A percentile compares a stretch with the other conserved stretches of the same genome.
Conservation (phyloP, 2,329 filamentous ascomycete species). For the Sporothrix sp. region DNA sequence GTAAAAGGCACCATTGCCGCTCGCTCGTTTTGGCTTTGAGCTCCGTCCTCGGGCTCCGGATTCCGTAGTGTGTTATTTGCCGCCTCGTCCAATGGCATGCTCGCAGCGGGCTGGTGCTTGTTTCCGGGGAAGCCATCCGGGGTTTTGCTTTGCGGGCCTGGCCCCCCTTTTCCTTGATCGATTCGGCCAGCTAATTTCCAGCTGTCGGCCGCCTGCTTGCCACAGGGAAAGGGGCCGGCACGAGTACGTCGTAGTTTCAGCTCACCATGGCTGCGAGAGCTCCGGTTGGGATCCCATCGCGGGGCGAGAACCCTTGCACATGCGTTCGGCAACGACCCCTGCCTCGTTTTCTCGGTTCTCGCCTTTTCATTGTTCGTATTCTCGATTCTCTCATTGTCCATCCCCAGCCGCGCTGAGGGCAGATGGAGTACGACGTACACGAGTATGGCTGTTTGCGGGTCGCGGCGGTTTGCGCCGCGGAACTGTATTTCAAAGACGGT, state of each 20-base stretch:
- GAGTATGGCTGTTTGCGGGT: too few relatives aligned
- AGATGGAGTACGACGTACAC: too few relatives aligned
- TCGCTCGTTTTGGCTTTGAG: neutral
- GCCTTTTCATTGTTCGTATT: too few relatives aligned
- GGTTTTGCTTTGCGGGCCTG: neutral
- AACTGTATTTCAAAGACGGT: too few relatives aligned
- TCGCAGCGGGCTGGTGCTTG: neutral
- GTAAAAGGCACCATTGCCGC: neutral
- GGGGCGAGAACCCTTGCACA: too few relatives aligned
- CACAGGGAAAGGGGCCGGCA: neutral
- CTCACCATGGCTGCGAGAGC: neutral
- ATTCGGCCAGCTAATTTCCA: neutral
- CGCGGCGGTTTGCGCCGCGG: too few relatives aligned
- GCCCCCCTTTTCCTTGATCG: neutral
- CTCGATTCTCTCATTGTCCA: too few relatives aligned
- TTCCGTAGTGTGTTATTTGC: neutral
- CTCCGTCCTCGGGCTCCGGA: neutral
- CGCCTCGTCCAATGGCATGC: too few relatives aligned
- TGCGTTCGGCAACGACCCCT: too few relatives aligned
- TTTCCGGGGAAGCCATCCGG: constrained; percentile 12
- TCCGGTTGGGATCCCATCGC: neutral
- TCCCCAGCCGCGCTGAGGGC: too few relatives aligned
- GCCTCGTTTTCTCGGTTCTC: too few relatives aligned
- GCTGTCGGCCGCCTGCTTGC: neutral
- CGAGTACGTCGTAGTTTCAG: too few relatives aligned